Base-by-base conservation (phyloP, 2,329 filamentous ascomycete species). In the Beauveria sp. region DNA sequence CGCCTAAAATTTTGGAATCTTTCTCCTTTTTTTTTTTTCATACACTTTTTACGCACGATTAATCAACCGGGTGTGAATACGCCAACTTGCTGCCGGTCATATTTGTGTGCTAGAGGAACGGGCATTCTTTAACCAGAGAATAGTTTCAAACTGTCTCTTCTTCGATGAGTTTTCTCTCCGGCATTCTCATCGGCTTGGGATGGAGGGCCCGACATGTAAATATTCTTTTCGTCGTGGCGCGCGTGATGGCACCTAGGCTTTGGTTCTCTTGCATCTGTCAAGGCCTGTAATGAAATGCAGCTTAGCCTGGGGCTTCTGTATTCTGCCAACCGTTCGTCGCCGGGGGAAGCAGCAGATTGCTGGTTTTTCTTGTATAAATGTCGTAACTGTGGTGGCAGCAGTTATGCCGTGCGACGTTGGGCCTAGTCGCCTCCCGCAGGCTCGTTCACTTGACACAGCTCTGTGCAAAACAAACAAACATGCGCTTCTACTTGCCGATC, bases 41-140 rank as follows among this genome's bases (percentile, higher is more conserved):
- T 72, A 82, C 75, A 83, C 80, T 75, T 76, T 77, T 69, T 49
- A 66, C 62, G 82, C 82, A 84, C 80, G 76, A 83, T 79, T 79
- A 84, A 85, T 85, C 82, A 85, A 85, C 80, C 81, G 79, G 75
- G 75, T 70, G 74, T 70, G 73, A 81, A 28, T 68, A 76, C 73
- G 62, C 71, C 75, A 73, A 83, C 79, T 82, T 75, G 70, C 73
- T 76, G 69, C 77, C 77, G 81, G 82, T 85, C 82, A 85, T 81
- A 84, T 83, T 82, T 81, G 73, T 74, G 79, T 83, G 82, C 81
- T 70, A 84, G 80, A 85, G 63, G 64, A 77, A 65, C 69, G 72
- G 70, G 63, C 65, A 63, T 65, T 67, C 64, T 67, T 65, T 63
- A 63, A 68, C 68, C 65, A 46, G 38, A 16, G 28, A 28, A 22